Evolutionary conservation across 768 basidiomycete genomes (phyloP).

Genomic region (Chlorophyllum brunneum): DNA sequence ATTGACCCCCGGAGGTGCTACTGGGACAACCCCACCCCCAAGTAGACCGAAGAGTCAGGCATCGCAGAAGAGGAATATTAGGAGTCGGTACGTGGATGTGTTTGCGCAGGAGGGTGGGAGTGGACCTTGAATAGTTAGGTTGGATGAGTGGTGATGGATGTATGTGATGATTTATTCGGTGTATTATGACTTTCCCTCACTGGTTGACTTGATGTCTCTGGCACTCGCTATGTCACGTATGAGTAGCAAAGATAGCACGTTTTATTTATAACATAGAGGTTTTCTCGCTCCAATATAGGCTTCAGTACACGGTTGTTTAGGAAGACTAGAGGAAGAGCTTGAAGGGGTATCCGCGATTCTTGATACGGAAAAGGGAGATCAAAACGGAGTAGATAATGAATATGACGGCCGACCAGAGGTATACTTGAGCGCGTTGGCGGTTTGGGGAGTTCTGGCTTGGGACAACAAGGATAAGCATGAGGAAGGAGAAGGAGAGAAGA

Average conservation of each 20-base stretch:
- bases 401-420: constrained; percentile 82
- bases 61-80: constrained; percentile 65
- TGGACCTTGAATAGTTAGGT: constrained; percentile 14
- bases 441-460: constrained; percentile 70
- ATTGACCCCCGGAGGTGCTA: constrained; percentile 38
- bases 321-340: constrained; percentile 57
- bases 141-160: constrained; percentile 15
- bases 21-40: constrained; percentile 35
- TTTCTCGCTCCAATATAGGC: no score
- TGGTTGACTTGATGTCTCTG: no score
- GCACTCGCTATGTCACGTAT: no score
- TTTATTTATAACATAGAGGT: no score
- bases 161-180: constrained; percentile 13
- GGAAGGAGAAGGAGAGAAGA: constrained; percentile 69
- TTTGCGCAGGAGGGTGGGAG: constrained; percentile 53
- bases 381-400: constrained; percentile 85
- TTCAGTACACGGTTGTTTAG: constrained; percentile 7
- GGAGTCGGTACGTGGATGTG: constrained; percentile 89
- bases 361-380: constrained; percentile 82
- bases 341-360: constrained; percentile 88
- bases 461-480: constrained; percentile 77
- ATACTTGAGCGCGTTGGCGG: constrained; percentile 82
- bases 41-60: constrained; percentile 54
- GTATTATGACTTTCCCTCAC: constrained; percentile 12
- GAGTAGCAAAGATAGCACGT: no score